Conservation (phyloP, 352 stramenopile genomes). For the Phytophthora idaei region DNA sequence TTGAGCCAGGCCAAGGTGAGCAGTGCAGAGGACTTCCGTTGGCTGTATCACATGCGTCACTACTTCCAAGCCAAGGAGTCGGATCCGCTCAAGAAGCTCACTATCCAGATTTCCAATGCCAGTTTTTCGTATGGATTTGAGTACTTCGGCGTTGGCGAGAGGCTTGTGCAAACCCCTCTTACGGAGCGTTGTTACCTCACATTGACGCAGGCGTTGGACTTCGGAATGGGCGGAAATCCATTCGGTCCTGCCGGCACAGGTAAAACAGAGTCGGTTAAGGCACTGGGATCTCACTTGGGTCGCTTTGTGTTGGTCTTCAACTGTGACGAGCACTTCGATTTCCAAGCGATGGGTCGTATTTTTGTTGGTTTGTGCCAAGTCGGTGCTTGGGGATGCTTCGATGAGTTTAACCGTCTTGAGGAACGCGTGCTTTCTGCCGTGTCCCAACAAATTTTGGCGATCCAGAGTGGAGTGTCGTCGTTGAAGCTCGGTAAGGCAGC, state of each 20-base stretch:
- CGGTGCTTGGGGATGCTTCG: slow-evolving; percentile 99
- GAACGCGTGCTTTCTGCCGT: slow-evolving; percentile 99
- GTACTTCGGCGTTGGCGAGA: slow-evolving; percentile 99
- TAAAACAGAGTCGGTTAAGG: slow-evolving; percentile 99
- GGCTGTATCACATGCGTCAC: slow-evolving; percentile 99
- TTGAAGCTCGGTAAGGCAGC: slow-evolving; percentile 66
- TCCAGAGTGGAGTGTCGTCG: slow-evolving; percentile 97
- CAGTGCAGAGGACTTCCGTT: slow-evolving; percentile 95
- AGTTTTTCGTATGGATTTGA: slow-evolving; percentile 99
- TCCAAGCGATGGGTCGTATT: slow-evolving; percentile 99
- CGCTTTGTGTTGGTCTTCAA: slow-evolving; percentile 99
- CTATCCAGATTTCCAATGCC: slow-evolving; percentile 98
- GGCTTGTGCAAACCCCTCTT: slow-evolving; percentile 99
- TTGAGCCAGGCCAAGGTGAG: slow-evolving; percentile 89
- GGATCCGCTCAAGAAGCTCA: slow-evolving; percentile 92
- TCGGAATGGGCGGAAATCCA: slow-evolving; percentile 98
- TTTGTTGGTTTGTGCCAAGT: slow-evolving; percentile 99
- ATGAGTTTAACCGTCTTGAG: slow-evolving; percentile 99
- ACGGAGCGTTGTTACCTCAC: slow-evolving; percentile 99
- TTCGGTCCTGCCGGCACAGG: slow-evolving; percentile 99
- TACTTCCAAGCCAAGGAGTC: slow-evolving; percentile 92
- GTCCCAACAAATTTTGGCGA: slow-evolving; percentile 99
- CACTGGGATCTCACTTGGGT: slow-evolving; percentile 97
- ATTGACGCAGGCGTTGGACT: slow-evolving; percentile 98
- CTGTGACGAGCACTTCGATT: slow-evolving; percentile 99